Evolutionary conservation across 805 yeast species (phyloP), one percentile per base, ranked within the genome.

Genomic region (Suhomyces vadensis): DNA sequence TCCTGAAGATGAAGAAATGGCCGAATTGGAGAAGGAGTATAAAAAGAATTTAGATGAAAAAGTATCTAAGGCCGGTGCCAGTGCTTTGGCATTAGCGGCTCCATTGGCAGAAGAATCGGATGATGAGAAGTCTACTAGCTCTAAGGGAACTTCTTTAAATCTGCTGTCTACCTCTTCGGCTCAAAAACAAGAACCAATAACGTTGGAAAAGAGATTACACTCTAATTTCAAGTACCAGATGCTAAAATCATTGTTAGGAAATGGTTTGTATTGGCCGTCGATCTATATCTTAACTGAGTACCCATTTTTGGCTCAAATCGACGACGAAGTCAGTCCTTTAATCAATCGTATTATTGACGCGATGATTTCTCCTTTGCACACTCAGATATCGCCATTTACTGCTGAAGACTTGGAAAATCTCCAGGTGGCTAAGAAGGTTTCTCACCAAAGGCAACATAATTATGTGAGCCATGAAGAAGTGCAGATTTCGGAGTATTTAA

Each of bases 41-140:
- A 73, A 77, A 27, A 64, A 67, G 23, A 69, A 73, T 7, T 53
- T 74, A 44, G 81, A 82, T 11, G 79, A 79, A 9, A 76, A 80
- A 46, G 78, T 86, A 0, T 71, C 74, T 53, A 70, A 72, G 48
- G 84, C 91, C 0, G 75, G 79, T 19, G 84, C 87, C 0, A 87
- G 85, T 49, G 95, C 96, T 0, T 66, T 91, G 39, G 94, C 97
- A 0, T 60, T 90, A 53, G 96, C 97, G 5, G 94, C 94, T 7
- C 95, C 96, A 0, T 69, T 91, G 29, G 71, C 75, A 3, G 82
- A 79, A 29, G 92, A 85, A 26, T n/a, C n/a, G n/a, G 87, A 79
- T 14, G 51, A 46, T 5, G 45, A 27, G 5, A 31, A 35, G 27
- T 27, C 13, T 13, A 9, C 23, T 6, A n/a, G 35, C 4, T 8